Evolutionary conservation across 768 basidiomycete genomes (phyloP).

Genomic region (Cystobasidium onofrii): DNA sequence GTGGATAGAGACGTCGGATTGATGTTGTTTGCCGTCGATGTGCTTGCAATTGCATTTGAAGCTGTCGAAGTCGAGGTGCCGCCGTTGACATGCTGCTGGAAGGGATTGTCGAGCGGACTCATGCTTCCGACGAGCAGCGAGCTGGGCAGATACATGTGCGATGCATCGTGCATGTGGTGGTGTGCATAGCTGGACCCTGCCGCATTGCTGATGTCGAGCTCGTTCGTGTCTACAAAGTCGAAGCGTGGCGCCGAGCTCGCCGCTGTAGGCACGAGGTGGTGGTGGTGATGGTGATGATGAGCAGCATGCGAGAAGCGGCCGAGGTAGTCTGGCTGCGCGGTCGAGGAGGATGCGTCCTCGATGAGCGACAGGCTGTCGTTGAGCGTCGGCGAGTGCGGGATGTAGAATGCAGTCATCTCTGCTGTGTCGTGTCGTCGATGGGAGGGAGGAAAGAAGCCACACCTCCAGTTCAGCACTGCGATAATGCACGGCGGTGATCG

Average conservation of each 20-base stretch:
- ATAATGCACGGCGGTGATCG: background rate
- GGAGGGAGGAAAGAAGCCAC: background rate
- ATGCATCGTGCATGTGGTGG: background rate
- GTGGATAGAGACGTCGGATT: background rate
- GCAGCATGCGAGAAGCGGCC: background rate
- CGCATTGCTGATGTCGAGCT: background rate
- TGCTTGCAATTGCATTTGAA: background rate
- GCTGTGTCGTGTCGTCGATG: background rate
- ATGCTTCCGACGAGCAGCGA: slow-evolving; percentile 11
- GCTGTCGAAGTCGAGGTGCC: background rate
- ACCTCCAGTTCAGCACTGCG: background rate
- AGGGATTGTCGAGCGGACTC: slow-evolving; percentile 10
- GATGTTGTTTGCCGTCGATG: background rate
- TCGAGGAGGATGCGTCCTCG: too few relatives aligned
- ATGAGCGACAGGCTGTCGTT: slow-evolving; percentile 2
- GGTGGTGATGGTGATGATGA: background rate
- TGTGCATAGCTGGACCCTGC: background rate
- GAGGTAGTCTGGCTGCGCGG: background rate
- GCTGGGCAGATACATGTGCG: background rate
- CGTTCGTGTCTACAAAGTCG: background rate
- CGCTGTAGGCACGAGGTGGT: too few relatives aligned
- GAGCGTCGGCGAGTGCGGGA: slow-evolving; percentile 13
- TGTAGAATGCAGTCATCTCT: slow-evolving; percentile 15
- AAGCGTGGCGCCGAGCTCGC: background rate
- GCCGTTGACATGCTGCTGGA: background rate